Conservation (phyloP, 1,139 yeast species). For the Lodderomyces metapsilosis region DNA sequence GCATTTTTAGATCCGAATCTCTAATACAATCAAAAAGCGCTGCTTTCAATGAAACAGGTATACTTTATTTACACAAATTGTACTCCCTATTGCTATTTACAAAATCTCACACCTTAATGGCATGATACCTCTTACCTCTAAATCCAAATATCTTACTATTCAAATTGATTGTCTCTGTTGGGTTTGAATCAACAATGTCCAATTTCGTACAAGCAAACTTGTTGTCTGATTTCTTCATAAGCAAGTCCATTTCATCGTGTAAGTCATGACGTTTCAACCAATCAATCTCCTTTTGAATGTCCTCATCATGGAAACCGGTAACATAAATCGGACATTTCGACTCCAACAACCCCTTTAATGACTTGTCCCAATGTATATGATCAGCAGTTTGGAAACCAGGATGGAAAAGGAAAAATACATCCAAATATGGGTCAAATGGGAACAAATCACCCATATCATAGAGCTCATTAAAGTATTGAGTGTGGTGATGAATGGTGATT, state of each 20-base stretch:
- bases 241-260: conserved; percentile 70
- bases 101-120: conserved; percentile 42
- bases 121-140: conserved; percentile 96
- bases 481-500: conserved; percentile 75
- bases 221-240: conserved; percentile 74
- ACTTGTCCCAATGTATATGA: conserved; percentile 75
- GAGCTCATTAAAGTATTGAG: conserved; percentile 85
- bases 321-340: conserved; percentile 90
- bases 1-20: too few relatives aligned
- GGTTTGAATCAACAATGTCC: conserved; percentile 88
- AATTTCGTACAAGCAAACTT: conserved; percentile 84
- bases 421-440: conserved; percentile 97
- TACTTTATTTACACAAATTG: too few relatives aligned
- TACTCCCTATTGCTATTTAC: conserved; percentile 1
- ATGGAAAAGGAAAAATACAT: conserved; percentile 88
- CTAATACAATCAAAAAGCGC: too few relatives aligned
- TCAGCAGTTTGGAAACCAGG: conserved; percentile 92
- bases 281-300: conserved; percentile 64
- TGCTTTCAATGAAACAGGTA: too few relatives aligned
- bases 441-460: conserved; percentile 92
- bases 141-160: conserved; percentile 87
- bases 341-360: conserved; percentile 83
- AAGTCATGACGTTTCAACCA: conserved; percentile 67
- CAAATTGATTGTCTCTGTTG: conserved; percentile 89
- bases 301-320: conserved; percentile 84